Percentiles rank a stretch among this genome's conserved stretches.
Conservation (phyloP, 2,329 filamentous ascomycete species). For the Pseudocercospora eumusae region DNA sequence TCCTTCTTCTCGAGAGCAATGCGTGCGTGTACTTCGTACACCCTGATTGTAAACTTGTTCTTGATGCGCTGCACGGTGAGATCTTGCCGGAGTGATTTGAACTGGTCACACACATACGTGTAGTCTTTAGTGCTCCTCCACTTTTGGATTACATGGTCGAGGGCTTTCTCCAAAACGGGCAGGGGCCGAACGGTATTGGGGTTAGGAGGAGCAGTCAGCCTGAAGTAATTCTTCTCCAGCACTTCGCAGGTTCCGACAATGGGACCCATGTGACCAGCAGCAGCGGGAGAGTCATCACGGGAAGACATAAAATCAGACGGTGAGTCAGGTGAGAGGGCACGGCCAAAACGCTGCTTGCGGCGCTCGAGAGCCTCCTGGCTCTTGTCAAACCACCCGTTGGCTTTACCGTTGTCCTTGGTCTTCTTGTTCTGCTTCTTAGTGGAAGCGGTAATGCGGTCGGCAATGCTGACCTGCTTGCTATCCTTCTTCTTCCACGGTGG, state of each 20-base stretch:
- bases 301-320: slow-evolving; percentile 52
- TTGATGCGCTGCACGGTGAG: slow-evolving; percentile 96
- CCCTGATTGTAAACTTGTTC: slow-evolving; percentile 92
- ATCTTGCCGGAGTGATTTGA: slow-evolving; percentile 97
- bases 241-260: slow-evolving; percentile 81
- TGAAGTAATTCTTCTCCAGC: slow-evolving; percentile 92
- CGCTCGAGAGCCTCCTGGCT: slow-evolving; percentile 83
- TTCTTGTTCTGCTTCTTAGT: slow-evolving; percentile 52
- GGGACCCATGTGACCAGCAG: slow-evolving; percentile 59
- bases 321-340: slow-evolving; percentile 52
- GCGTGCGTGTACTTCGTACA: slow-evolving; percentile 96
- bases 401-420: slow-evolving; percentile 43
- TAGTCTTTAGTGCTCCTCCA: slow-evolving; percentile 95
- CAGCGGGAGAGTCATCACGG: slow-evolving; percentile 52
- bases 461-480: slow-evolving; percentile 60
- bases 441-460: slow-evolving; percentile 73
- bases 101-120: slow-evolving; percentile 96
- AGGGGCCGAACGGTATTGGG: slow-evolving; percentile 86
- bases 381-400: slow-evolving; percentile 37
- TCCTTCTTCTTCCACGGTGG: slow-evolving; percentile 70
- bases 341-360: slow-evolving; percentile 77
- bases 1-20: slow-evolving; percentile 98
- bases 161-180: slow-evolving; percentile 73
- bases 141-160: slow-evolving; percentile 89
- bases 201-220: slow-evolving; percentile 85